Base-by-base conservation (phyloP, 1,139 yeast genomes). In the Oligophagozyma castellii region DNA sequence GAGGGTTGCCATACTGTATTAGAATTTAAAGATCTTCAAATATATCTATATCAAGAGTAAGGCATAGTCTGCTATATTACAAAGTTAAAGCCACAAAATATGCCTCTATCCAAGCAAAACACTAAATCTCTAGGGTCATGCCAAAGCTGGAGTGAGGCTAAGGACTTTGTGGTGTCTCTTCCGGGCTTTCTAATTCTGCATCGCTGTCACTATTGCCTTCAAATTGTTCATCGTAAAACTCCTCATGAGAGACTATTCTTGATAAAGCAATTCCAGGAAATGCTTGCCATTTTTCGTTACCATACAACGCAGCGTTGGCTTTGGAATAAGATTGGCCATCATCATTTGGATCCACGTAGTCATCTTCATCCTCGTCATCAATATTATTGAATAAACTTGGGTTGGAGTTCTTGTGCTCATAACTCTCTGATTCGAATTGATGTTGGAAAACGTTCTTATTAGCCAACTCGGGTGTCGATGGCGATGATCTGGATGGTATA, bases 281-380 rank as follows among this genome's bases (percentile, higher is more conserved):
- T 18, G 32, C 36, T 5, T 39, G 35, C 5, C 48, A 33, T 40
- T 52, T 41, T 8, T 12, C 12, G 24, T 46, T 48, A 18, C 45
- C 46, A 40, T 76, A 76, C 32, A 75, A 53, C 3, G 81, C 75
- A 43, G 73, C 70, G 31, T 58, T 55, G 15, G 67, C 62, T 45
- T 71, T 74, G 29, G 70, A 70, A 49, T 78, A 78, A 4, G 79
- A 73, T 47, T 70, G 72, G 0, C 89, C 89, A 44, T 78, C 92
- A 49, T 78, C 89, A 46, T 77, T 74, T 2, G 89, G 89, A 49
- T 77, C 89, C 42, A 72, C 71, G 43, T 77, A 77, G 14, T 38
- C 44, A 20, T 40, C 42, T 11, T 35, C 39, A 11, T 41, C 42
- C n/a, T 35, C 35, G 3, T 26, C 34, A 20, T 33, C 40, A 11